Evolutionary conservation across 306 rosid genomes (phyloP).

Genomic region (Inga laurina): DNA sequence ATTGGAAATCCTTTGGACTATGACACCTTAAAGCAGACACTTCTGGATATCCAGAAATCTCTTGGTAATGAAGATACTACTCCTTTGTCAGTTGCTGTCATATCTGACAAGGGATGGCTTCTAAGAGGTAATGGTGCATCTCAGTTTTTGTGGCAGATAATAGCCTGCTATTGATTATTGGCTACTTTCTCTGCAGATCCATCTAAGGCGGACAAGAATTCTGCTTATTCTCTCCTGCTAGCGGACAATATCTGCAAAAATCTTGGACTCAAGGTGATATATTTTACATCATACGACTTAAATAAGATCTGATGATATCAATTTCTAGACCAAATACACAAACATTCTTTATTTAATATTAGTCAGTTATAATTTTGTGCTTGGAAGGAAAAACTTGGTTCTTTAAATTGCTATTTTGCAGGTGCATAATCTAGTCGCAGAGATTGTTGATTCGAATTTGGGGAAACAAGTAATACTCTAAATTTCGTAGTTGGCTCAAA

Average conservation of each 20-base stretch:
- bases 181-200: conserved; percentile 65
- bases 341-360: conserved; percentile 14
- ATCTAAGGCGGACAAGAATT: conserved; percentile 80
- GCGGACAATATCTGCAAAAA: conserved; percentile 83
- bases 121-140: conserved; percentile 64
- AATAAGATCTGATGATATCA: neutral
- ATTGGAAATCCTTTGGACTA: conserved; percentile 90
- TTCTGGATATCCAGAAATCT: conserved; percentile 63
- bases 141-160: conserved; percentile 25
- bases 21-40: conserved; percentile 71
- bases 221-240: conserved; percentile 86
- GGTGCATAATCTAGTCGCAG: conserved; percentile 97
- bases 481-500: conserved; percentile 24
- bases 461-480: conserved; percentile 80
- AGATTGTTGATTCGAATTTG: conserved; percentile 84
- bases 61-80: conserved; percentile 48
- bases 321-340: neutral
- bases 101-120: conserved; percentile 89
- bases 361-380: neutral
- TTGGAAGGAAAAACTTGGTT: conserved; percentile 12
- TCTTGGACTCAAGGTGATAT: conserved; percentile 76
- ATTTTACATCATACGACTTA: neutral
- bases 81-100: conserved; percentile 79
- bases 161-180: conserved; percentile 40
- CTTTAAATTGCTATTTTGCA: conserved; percentile 40